Conservation (phyloP, 106 monocot genomes). For the Phalaenopsis equestris region DNA sequence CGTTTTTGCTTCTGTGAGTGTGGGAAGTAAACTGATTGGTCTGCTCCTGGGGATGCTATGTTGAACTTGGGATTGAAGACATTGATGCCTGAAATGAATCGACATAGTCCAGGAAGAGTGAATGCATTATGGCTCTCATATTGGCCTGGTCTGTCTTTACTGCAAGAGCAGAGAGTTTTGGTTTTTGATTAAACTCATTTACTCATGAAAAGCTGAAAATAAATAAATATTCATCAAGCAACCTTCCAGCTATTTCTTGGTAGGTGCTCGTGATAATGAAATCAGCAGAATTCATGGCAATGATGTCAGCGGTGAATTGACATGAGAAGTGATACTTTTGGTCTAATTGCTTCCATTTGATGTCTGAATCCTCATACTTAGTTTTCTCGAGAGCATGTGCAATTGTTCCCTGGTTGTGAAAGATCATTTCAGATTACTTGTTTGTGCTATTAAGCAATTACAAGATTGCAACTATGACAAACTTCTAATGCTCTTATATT, state of each 20-base stretch:
- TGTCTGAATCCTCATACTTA: conserved; percentile 89
- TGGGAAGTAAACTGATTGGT: conserved; percentile 93
- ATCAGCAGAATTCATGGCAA: conserved; percentile 84
- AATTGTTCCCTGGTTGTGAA: conserved; percentile 55
- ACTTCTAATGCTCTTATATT: no score
- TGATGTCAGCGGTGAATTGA: conserved; percentile 94
- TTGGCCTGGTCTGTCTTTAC: conserved; percentile 83
- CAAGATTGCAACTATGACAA: not conserved
- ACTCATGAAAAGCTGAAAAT: not conserved
- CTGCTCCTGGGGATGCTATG: conserved; percentile 93
- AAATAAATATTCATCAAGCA: not conserved
- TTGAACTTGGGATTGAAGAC: conserved; percentile 94
- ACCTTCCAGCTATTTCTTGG: conserved; percentile 97
- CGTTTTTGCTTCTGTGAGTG: conserved; percentile 81
- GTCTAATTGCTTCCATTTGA: conserved; percentile 86
- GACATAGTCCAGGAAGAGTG: conserved; percentile 82
- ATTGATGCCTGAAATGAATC: conserved; percentile 71
- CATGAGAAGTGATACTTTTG: conserved; percentile 91
- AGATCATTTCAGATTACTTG: not conserved
- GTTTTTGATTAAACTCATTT: not conserved
- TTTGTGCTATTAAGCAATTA: not conserved
- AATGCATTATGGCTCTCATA: conserved; percentile 91
- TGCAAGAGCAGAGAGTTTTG: conserved; percentile 19
- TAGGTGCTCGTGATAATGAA: conserved; percentile 98
- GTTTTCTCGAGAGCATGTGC: conserved; percentile 98